phyloP scores from a whole-genome alignment of 129 eudicot species.

The Chrysanthemum seticuspe region DNA sequence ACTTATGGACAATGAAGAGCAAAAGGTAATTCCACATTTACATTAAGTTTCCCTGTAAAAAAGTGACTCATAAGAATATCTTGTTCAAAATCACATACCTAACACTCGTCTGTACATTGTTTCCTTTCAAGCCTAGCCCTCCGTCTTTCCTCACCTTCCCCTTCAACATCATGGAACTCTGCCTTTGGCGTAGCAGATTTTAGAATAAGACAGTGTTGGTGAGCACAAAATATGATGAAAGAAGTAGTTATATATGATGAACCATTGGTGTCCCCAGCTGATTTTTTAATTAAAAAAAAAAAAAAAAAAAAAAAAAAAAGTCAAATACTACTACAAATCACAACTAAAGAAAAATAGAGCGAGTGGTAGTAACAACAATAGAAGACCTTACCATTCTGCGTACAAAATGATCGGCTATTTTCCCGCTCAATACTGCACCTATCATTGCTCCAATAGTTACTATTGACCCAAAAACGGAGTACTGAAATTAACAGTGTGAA shows the following conservation, averaged over 20 bases:
- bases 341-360: slow-evolving; percentile 1
- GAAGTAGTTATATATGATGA: too few species aligned
- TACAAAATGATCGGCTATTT: slow-evolving; percentile 73
- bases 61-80: background rate
- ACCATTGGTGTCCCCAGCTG: too few species aligned
- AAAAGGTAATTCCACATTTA: too few species aligned
- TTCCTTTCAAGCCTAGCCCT: slow-evolving; percentile 87
- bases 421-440: slow-evolving; percentile 82
- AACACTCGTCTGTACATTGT: slow-evolving; percentile 89
- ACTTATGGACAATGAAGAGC: too few species aligned
- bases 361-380: background rate
- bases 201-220: slow-evolving; percentile 27
- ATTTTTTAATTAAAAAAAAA: too few species aligned
- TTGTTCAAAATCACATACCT: slow-evolving; percentile 52
- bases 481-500: slow-evolving; percentile 45
- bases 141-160: slow-evolving; percentile 89
- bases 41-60: background rate
- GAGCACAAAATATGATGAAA: background rate
- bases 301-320: too few species aligned
- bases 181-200: slow-evolving; percentile 63
- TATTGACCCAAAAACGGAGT: slow-evolving; percentile 84
- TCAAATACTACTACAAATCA: background rate
- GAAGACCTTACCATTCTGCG: slow-evolving; percentile 56
- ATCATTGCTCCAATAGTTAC: slow-evolving; percentile 89
- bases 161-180: slow-evolving; percentile 83